Conservation (phyloP, 768 basidiomycete genomes). For the Phylloporus arenicola region DNA sequence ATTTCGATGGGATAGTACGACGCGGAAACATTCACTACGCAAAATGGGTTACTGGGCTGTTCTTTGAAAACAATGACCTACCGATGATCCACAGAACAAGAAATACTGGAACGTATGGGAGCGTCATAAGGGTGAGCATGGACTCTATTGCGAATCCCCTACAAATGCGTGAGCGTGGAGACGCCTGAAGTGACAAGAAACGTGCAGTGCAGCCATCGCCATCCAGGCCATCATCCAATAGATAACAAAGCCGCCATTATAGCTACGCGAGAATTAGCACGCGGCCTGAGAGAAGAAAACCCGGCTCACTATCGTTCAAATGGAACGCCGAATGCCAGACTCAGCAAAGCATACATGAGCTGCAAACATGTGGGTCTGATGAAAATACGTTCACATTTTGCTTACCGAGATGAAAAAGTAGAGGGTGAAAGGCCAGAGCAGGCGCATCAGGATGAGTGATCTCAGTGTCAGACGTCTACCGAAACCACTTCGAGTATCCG, state of each 20-base stretch:
- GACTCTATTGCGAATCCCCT: conserved; percentile 62
- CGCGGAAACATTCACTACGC: conserved; percentile 53
- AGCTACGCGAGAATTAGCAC: conserved; percentile 26
- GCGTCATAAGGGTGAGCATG: conserved; percentile 50
- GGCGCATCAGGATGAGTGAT: conserved; percentile 37
- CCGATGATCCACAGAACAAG: conserved; percentile 62
- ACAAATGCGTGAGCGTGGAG: not conserved
- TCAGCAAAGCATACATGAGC: conserved; percentile 56
- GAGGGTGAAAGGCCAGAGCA: conserved; percentile 33
- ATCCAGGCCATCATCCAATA: conserved; percentile 65
- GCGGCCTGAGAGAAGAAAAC: not conserved
- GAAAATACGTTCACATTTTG: not conserved
- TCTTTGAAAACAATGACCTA: conserved; percentile 13
- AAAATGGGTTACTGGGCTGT: not conserved
- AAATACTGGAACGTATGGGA: conserved; percentile 52
- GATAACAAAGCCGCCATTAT: conserved; percentile 52
- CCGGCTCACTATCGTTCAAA: conserved; percentile 42
- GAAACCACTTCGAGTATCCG: conserved; percentile 35
- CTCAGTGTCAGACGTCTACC: conserved; percentile 34
- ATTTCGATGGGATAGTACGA: conserved; percentile 52
- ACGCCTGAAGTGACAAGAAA: not conserved
- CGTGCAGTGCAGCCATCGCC: conserved; percentile 54
- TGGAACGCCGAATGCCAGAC: conserved; percentile 54
- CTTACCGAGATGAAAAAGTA: conserved; percentile 42
- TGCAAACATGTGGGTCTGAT: conserved; percentile 17